A percentile compares a stretch with the other conserved stretches of the same genome.
phyloP scores from a whole-genome alignment of 495 filamentous ascomycete species.

The Penicillium simplicissimum region DNA sequence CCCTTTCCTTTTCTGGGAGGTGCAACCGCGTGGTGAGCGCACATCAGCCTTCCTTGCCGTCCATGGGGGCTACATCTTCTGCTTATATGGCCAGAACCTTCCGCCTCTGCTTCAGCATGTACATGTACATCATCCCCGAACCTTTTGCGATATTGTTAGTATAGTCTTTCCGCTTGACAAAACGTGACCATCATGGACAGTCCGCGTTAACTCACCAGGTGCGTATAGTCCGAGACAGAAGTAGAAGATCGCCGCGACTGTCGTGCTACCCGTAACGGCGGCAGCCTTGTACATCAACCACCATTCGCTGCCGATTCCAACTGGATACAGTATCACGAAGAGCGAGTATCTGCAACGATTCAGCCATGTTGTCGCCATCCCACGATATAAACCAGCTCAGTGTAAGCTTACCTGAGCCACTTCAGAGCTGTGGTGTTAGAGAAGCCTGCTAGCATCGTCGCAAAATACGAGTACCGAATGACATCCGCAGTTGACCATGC shows the following conservation, averaged over 20 bases:
- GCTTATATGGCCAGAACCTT: not conserved
- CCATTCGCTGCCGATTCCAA: constrained; percentile 53
- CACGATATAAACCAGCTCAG: not conserved
- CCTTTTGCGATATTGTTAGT: not conserved
- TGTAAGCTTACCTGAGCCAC: constrained; percentile 41
- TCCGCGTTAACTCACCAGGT: constrained; percentile 56
- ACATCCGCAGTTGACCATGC: constrained; percentile 55
- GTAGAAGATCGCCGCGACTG: constrained; percentile 32
- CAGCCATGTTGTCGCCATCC: not conserved
- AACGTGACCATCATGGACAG: not conserved
- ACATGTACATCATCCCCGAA: constrained; percentile 5
- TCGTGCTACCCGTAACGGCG: constrained; percentile 20
- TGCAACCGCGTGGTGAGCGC: too few species aligned
- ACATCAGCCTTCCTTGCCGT: too few species aligned
- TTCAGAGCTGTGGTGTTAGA: constrained; percentile 36
- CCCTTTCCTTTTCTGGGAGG: too few species aligned
- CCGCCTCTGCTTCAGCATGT: constrained; percentile 1
- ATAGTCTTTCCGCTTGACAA: not conserved
- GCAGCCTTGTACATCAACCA: constrained; percentile 46
- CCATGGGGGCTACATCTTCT: too few species aligned
- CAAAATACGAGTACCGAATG: constrained; percentile 55
- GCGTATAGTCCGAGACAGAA: constrained; percentile 64
- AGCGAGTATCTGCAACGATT: constrained; percentile 47
- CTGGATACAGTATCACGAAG: constrained; percentile 54
- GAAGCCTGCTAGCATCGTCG: constrained; percentile 31